Conservation (phyloP, 306 rosid genomes). For the Quercus engelmannii region DNA sequence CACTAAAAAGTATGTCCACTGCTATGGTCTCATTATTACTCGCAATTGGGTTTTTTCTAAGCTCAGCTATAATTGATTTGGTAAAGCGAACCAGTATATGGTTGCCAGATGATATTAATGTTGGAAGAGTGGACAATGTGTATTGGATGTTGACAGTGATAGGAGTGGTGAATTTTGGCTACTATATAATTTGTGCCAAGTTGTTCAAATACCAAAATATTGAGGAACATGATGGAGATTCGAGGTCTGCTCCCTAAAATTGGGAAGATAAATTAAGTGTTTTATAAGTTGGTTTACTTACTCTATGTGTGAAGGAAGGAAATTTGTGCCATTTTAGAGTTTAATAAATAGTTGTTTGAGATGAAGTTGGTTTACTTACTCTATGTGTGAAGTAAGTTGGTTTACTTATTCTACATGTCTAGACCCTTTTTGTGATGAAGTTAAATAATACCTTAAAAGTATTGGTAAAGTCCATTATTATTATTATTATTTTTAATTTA, state of each 20-base stretch:
- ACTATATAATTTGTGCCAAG: constrained; percentile 16
- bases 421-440: too few species aligned
- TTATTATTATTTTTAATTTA: too few species aligned
- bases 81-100: constrained; percentile 1
- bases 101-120: constrained; percentile 25
- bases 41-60: constrained; percentile 24
- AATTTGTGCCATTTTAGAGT: too few species aligned
- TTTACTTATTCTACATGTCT: too few species aligned
- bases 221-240: not conserved
- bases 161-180: constrained; percentile 19
- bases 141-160: constrained; percentile 18
- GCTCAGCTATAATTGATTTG: constrained; percentile 16
- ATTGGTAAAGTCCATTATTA: too few species aligned
- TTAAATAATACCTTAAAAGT: too few species aligned
- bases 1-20: constrained; percentile 29
- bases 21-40: constrained; percentile 26
- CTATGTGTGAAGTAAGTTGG: too few species aligned
- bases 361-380: too few species aligned
- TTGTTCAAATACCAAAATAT: not conserved
- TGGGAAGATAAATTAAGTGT: too few species aligned
- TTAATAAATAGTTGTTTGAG: too few species aligned
- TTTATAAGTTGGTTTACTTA: too few species aligned
- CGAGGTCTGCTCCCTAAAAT: not conserved
- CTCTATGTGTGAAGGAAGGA: too few species aligned
- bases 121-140: constrained; percentile 27